phyloP scores from a whole-genome alignment of 805 yeast genomes.

The Cyberlindnera lachancei region DNA sequence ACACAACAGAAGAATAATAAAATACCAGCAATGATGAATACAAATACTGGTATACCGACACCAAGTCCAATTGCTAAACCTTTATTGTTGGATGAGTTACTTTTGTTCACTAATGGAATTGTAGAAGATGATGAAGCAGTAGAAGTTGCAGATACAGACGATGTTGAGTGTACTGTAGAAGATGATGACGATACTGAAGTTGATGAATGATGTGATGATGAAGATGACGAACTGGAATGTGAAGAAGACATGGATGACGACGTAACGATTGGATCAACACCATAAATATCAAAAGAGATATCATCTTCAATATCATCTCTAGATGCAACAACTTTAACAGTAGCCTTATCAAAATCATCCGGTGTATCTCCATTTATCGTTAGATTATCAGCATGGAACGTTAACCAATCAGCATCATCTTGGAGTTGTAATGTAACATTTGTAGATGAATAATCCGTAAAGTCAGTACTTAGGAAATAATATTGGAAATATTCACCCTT shows the following conservation, averaged over 20 bases:
- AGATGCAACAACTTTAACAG: slow-evolving; percentile 35
- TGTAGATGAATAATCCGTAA: slow-evolving; percentile 47
- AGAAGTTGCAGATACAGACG: slow-evolving; percentile 15
- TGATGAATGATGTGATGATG: slow-evolving; percentile 22
- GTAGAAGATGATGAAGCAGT: slow-evolving; percentile 22
- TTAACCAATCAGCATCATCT: slow-evolving; percentile 51
- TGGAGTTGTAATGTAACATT: slow-evolving; percentile 37
- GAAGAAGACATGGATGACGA: slow-evolving; percentile 17
- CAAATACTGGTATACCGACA: slow-evolving; percentile 66
- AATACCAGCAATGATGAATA: slow-evolving; percentile 39
- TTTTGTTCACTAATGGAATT: slow-evolving; percentile 9
- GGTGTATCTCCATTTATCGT: slow-evolving; percentile 70
- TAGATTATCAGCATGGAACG: slow-evolving; percentile 48
- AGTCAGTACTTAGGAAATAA: slow-evolving; percentile 44
- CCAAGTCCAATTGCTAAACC: slow-evolving; percentile 86
- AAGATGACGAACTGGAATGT: slow-evolving; percentile 22
- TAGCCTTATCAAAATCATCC: slow-evolving; percentile 31
- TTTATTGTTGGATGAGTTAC: slow-evolving; percentile 30
- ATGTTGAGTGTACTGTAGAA: slow-evolving; percentile 4
- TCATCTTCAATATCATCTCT: slow-evolving; percentile 30
- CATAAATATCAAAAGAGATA: slow-evolving; percentile 44
- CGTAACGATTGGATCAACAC: slow-evolving; percentile 30
- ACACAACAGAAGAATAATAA: slow-evolving; percentile 51
- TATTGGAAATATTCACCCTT: slow-evolving; percentile 53
- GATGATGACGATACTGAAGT: slow-evolving; percentile 5